phyloP scores from a whole-genome alignment of 2,329 filamentous ascomycete genomes.

The Sporothrix globosa region DNA sequence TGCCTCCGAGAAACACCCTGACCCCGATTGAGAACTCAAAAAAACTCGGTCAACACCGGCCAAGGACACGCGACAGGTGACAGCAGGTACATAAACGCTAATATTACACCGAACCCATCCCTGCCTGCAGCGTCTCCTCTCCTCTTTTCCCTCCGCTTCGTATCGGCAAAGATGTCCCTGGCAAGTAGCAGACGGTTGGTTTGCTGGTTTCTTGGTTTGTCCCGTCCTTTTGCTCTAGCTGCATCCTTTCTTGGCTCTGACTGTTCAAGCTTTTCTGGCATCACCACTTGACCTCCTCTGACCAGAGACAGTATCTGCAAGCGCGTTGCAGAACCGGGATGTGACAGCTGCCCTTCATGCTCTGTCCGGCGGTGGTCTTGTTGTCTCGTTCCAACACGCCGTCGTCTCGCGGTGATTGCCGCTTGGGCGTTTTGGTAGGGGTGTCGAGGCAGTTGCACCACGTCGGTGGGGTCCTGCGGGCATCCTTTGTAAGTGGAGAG shows the following conservation, averaged over 20 bases:
- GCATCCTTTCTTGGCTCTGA: neutral
- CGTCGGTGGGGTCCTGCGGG: neutral
- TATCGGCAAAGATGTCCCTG: constrained; percentile 11
- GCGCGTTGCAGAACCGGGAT: neutral
- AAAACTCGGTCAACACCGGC: neutral
- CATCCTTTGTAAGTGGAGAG: constrained; percentile 9
- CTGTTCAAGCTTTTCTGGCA: constrained; percentile 11
- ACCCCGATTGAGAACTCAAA: neutral
- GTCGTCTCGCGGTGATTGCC: neutral
- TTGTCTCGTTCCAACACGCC: neutral
- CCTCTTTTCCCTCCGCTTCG: constrained; percentile 3
- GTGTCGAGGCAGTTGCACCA: neutral
- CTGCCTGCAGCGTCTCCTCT: neutral
- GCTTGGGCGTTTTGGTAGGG: no score
- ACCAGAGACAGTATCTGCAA: constrained; percentile 7
- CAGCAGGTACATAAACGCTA: neutral
- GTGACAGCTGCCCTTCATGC: no score
- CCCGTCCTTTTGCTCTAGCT: neutral
- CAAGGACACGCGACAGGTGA: neutral
- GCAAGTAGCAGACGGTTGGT: neutral
- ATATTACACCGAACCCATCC: constrained; percentile 7
- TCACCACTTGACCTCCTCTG: neutral
- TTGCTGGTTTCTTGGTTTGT: neutral
- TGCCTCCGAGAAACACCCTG: neutral
- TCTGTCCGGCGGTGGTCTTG: no score